Conservation (phyloP, 371 early-diverging fungal genomes). For the Dipsacomyces acuminosporus region DNA sequence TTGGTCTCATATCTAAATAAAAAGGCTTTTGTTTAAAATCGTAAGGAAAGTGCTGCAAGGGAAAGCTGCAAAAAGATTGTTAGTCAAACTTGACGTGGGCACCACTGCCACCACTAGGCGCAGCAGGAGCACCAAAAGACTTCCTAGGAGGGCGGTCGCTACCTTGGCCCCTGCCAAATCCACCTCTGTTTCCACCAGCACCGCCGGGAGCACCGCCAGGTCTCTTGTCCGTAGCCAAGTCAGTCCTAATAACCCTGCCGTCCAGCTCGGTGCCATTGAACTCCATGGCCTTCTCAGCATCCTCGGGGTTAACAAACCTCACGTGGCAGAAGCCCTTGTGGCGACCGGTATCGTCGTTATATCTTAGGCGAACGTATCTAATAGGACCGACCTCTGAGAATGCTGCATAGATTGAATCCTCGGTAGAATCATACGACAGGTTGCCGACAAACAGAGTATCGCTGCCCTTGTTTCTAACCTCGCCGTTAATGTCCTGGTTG, state of each 20-base stretch:
- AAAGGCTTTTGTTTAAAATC: too few relatives aligned
- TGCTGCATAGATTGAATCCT: slow-evolving; percentile 90
- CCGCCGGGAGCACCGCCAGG: background rate
- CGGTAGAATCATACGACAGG: slow-evolving; percentile 89
- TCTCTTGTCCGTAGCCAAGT: background rate
- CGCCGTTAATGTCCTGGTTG: too few relatives aligned
- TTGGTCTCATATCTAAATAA: too few relatives aligned
- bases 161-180: background rate
- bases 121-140: too few relatives aligned
- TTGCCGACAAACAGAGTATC: slow-evolving; percentile 91
- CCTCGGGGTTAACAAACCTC: slow-evolving; percentile 69
- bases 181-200: background rate
- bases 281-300: slow-evolving; percentile 69
- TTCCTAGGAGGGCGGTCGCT: too few relatives aligned
- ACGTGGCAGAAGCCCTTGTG: slow-evolving; percentile 94
- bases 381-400: slow-evolving; percentile 77
- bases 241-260: slow-evolving; percentile 48
- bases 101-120: too few relatives aligned
- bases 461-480: too few relatives aligned
- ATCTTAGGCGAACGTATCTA: slow-evolving; percentile 49
- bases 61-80: too few relatives aligned
- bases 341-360: slow-evolving; percentile 60
- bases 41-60: too few relatives aligned
- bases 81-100: too few relatives aligned
- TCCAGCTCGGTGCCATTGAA: slow-evolving; percentile 68